These are phyloP conservation scores for Articulospora tetracladia DNA, from an alignment of 495 filamentous ascomycete species.

Conservation along the genomic window DNA sequence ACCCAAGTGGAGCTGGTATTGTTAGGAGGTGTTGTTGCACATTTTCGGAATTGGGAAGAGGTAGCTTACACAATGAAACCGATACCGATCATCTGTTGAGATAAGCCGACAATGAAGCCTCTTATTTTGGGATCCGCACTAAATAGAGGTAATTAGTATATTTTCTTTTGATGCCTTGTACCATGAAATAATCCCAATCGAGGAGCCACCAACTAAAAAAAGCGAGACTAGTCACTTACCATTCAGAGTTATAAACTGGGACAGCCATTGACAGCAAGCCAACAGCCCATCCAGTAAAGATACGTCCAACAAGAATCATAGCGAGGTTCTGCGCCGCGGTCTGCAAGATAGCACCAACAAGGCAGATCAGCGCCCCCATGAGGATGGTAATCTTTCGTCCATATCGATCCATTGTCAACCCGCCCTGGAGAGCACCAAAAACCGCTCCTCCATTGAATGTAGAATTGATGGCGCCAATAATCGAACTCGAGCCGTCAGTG, in stretches of 20 bases:
- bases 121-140: conserved; percentile 45
- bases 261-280: conserved; percentile 56
- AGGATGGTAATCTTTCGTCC: conserved; percentile 53
- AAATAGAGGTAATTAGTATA: neutral
- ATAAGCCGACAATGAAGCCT: conserved; percentile 53
- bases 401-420: conserved; percentile 36
- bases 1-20: conserved; percentile 42
- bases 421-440: conserved; percentile 34
- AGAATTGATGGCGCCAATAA: conserved; percentile 54
- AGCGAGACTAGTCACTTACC: no score
- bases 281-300: conserved; percentile 58
- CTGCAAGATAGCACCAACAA: conserved; percentile 54
- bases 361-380: conserved; percentile 49
- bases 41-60: conserved; percentile 18
- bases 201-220: no score
- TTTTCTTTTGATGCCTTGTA: neutral
- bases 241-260: conserved; percentile 56
- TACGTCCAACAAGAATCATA: conserved; percentile 59
- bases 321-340: conserved; percentile 45
- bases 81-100: conserved; percentile 58
- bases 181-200: no score
- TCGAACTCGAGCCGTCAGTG: conserved; percentile 41
- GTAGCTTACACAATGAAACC: conserved; percentile 45
- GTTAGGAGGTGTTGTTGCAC: neutral
- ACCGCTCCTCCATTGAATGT: conserved; percentile 54